These are phyloP conservation scores for Pleomassaria siparia DNA, from an alignment of 2,329 filamentous ascomycete species.

Conservation along the genomic window DNA sequence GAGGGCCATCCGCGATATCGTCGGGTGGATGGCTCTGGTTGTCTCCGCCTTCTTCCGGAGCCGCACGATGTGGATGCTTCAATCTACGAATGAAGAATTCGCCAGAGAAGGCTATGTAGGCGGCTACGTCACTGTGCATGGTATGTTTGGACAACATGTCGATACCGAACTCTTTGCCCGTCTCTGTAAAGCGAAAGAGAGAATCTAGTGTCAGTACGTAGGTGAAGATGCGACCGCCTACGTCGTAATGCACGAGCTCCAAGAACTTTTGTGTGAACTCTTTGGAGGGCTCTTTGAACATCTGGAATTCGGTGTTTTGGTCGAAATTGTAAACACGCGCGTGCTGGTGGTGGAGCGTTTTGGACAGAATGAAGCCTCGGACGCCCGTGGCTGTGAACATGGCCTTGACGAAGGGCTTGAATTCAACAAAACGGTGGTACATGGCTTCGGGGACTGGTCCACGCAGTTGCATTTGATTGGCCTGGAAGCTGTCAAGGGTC, in stretches of 20 bases:
- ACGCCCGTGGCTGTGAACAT: slow-evolving; percentile 83
- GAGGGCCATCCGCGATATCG: slow-evolving; percentile 51
- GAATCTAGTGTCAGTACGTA: slow-evolving; percentile 89
- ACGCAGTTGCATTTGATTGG: slow-evolving; percentile 83
- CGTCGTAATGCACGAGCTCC: slow-evolving; percentile 81
- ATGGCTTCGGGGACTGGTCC: slow-evolving; percentile 79
- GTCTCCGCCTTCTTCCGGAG: slow-evolving; percentile 35
- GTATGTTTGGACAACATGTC: slow-evolving; percentile 93
- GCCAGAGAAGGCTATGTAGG: slow-evolving; percentile 88
- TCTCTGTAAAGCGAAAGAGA: slow-evolving; percentile 88
- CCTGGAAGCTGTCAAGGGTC: slow-evolving; percentile 72
- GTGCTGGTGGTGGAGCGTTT: slow-evolving; percentile 88
- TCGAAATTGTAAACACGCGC: slow-evolving; percentile 87
- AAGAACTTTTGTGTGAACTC: slow-evolving; percentile 80
- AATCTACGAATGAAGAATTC: slow-evolving; percentile 87
- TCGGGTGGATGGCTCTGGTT: slow-evolving; percentile 55
- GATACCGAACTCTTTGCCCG: slow-evolving; percentile 91
- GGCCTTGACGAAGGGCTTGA: slow-evolving; percentile 82
- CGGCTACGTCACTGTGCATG: slow-evolving; percentile 91
- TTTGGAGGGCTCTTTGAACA: slow-evolving; percentile 65
- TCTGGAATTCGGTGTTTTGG: slow-evolving; percentile 70
- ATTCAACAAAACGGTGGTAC: slow-evolving; percentile 92
- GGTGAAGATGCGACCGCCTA: slow-evolving; percentile 84
- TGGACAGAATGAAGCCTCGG: slow-evolving; percentile 77
- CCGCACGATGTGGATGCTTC: slow-evolving; percentile 48